Percentiles rank a stretch among this genome's conserved stretches.
Evolutionary conservation across 2,329 filamentous ascomycete genomes (phyloP).

Genomic region (Beauveria rudraprayagi): DNA sequence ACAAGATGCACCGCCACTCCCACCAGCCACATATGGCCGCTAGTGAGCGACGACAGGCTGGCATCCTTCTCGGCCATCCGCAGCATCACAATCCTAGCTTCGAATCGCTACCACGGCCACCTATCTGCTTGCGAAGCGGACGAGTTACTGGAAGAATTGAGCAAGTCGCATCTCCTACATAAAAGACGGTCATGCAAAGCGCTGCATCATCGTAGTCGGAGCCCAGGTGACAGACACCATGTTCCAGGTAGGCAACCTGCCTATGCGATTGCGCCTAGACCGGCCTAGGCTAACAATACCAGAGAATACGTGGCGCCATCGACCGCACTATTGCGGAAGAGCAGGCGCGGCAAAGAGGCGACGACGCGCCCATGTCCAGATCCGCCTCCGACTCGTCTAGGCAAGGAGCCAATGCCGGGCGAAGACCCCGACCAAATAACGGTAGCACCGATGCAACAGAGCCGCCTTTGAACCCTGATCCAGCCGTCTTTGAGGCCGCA

Average conservation of each 20-base stretch:
- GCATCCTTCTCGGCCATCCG: neutral
- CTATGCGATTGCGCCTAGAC: neutral
- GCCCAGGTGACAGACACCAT: constrained; percentile 6
- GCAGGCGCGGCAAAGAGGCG: constrained; percentile 66
- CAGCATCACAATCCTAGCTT: neutral
- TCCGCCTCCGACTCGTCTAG: constrained; percentile 29
- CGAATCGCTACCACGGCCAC: neutral
- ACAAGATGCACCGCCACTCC: constrained; percentile 1
- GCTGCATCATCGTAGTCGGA: neutral
- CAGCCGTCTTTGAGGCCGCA: constrained; percentile 77
- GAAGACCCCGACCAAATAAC: constrained; percentile 33
- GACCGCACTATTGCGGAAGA: constrained; percentile 86
- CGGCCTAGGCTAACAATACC: constrained; percentile 10
- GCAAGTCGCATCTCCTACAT: too few relatives aligned
- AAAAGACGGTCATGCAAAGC: neutral
- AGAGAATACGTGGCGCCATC: constrained; percentile 79
- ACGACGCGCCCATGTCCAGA: constrained; percentile 34
- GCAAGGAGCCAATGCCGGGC: constrained; percentile 28
- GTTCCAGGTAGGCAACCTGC: neutral
- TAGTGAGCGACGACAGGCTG: constrained; percentile 1
- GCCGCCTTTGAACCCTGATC: constrained; percentile 56
- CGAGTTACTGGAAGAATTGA: neutral
- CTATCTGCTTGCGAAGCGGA: neutral
- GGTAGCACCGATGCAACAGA: constrained; percentile 29
- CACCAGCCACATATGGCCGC: constrained; percentile 2